phyloP scores from a whole-genome alignment of 495 filamentous ascomycete species.

The Aspergillus cavernicola region DNA sequence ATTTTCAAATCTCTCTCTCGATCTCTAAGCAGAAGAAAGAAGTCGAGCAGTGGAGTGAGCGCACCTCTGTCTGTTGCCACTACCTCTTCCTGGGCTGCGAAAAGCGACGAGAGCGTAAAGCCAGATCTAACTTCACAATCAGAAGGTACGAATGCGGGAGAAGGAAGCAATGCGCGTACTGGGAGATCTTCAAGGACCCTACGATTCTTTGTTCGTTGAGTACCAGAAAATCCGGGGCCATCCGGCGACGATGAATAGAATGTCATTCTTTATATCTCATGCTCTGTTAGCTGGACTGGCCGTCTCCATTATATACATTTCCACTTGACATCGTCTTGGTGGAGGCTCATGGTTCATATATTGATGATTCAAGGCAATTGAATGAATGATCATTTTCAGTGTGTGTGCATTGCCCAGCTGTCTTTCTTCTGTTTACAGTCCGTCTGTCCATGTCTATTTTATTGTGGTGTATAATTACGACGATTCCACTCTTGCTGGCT shows the following conservation, averaged over 20 bases:
- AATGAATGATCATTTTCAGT: too few species aligned
- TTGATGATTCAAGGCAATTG: too few species aligned
- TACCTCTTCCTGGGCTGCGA: conserved; percentile 17
- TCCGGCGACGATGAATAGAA: not conserved
- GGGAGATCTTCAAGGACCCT: conserved; percentile 18
- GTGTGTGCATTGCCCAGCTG: too few species aligned
- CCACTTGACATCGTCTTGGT: not conserved
- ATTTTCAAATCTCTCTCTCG: conserved; percentile 34
- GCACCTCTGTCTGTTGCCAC: conserved; percentile 23
- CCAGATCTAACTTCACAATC: not conserved
- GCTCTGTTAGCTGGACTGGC: not conserved
- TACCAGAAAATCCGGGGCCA: conserved; percentile 4
- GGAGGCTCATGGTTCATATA: too few species aligned
- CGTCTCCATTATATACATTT: not conserved
- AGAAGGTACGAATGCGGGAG: not conserved
- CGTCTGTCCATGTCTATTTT: not conserved
- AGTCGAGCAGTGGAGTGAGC: conserved; percentile 30
- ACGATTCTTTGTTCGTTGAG: conserved; percentile 21
- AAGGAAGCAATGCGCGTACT: not conserved
- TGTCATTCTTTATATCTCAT: not conserved
- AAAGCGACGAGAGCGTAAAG: not conserved
- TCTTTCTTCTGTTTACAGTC: not conserved
- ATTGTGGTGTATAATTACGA: not conserved
- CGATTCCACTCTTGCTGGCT: not conserved
- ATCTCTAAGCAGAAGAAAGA: conserved; percentile 35